A percentile compares a stretch with the other conserved stretches of the same genome.
phyloP scores from a whole-genome alignment of 257 asterid genomes.

The Oldenlandia corymbosa region DNA sequence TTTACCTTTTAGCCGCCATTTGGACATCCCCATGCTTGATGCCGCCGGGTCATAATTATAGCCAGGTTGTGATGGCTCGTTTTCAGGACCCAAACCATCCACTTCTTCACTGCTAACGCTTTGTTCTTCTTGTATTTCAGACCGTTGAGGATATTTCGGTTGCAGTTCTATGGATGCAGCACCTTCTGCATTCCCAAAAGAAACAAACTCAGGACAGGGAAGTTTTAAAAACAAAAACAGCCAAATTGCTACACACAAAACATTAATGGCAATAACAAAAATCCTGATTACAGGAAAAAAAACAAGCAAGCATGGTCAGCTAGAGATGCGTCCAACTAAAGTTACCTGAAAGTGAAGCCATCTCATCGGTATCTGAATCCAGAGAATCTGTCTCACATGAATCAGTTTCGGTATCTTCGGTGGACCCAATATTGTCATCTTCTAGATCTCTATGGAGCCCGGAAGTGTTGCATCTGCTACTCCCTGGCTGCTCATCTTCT shows the following conservation, averaged over 20 bases:
- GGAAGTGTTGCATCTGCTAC: constrained; percentile 47
- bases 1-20: constrained; percentile 81
- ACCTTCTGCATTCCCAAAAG: constrained; percentile 57
- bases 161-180: constrained; percentile 77
- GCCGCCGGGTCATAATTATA: constrained; percentile 31
- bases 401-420: constrained; percentile 95
- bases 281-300: background rate
- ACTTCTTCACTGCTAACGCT: constrained; percentile 75
- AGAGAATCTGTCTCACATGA: constrained; percentile 76
- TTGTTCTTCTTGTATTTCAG: constrained; percentile 49
- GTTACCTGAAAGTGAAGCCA: constrained; percentile 74
- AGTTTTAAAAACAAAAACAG: background rate
- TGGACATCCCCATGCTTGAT: constrained; percentile 49
- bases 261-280: background rate
- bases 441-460: constrained; percentile 38
- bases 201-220: constrained; percentile 12
- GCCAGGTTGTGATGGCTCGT: constrained; percentile 46
- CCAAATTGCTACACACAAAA: background rate
- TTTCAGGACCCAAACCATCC: constrained; percentile 50
- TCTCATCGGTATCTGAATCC: constrained; percentile 76
- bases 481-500: constrained; percentile 59
- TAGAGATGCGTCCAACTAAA: background rate
- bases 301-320: background rate
- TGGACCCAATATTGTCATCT: constrained; percentile 58
- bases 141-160: constrained; percentile 76